Evolutionary conservation across 805 yeast genomes (phyloP), one percentile per base, ranked within the genome.

Genomic region (Tetrapisispora iriomotensis): DNA sequence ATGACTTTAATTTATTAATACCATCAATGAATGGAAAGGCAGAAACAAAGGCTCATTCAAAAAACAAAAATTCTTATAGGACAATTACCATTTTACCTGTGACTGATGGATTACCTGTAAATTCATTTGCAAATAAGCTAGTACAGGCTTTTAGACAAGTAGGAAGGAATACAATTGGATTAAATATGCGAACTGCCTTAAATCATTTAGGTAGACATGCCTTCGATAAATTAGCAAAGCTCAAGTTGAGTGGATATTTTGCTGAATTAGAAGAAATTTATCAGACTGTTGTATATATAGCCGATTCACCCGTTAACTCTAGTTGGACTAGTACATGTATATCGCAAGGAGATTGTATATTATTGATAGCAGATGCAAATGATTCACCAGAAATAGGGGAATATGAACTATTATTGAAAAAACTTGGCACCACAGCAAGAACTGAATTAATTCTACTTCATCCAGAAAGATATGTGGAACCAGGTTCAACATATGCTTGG

Each of bases 301-400:
- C 92, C 20, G 97, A 92, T 51, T 78, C 96, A 0, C 71, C 82
- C 0, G 76, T 82, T 2, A 77, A 77, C 47, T 82, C 96, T 0
- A 71, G 78, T 15, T 90, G 98, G 98, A 85, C 96, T 0, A 71
- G 76, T 8, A 85, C 96, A 0, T 92, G 97, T 58, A 82, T 90
- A 29, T 77, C 88, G 8, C 96, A 90, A 59, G 97, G 95, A 14
- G 97, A 90, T 60, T 88, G 96, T 64, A 77, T 90, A n/a, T 65
- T 92, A 24, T 64, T 92, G 14, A 60, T 92, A 13, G 96, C 96
- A 0, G 88, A 90, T 63, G 94, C 96, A 0, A 66, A 71, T 7
- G 74, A 78, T 15, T 72, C 74, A 22, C 79, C 92, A 0, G 74
- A 73, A 23, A 68, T 85, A 31, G 95, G 97, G 4, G 96, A 87